A percentile compares a stretch with the other conserved stretches of the same genome.
These are phyloP conservation scores for Pythium dissimile DNA, from an alignment of 352 stramenopile genomes.

Conservation along the genomic window DNA sequence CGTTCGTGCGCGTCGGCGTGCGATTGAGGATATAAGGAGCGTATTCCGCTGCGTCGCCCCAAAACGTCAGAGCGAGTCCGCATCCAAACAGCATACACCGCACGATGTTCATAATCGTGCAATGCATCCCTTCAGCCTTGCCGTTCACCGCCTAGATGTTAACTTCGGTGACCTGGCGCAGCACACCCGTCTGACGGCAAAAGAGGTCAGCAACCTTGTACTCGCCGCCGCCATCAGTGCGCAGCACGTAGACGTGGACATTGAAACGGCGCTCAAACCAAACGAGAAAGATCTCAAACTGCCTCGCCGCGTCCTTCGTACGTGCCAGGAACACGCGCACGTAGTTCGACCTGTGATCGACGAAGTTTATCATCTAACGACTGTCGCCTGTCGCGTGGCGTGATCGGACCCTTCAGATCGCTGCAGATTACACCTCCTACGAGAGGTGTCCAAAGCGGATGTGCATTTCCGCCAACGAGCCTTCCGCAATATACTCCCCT, in stretches of 20 bases:
- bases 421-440: conserved; percentile 20
- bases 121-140: conserved; percentile 32
- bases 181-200: conserved; percentile 18
- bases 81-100: conserved; percentile 29
- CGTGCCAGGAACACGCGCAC: conserved; percentile 5
- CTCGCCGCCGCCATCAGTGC: conserved; percentile 20
- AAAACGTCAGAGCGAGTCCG: conserved; percentile 22
- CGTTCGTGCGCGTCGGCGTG: conserved; percentile 15
- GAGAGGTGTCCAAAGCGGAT: conserved; percentile 2
- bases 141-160: conserved; percentile 27
- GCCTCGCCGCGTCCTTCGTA: conserved; percentile 15
- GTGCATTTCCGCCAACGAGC: conserved; percentile 8
- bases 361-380: conserved; percentile 20
- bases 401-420: conserved; percentile 20
- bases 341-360: conserved; percentile 13
- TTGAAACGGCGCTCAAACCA: conserved; percentile 13
- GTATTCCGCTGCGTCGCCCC: conserved; percentile 25
- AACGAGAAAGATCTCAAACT: conserved; percentile 15
- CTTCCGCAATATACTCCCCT: conserved; percentile 1
- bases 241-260: conserved; percentile 1
- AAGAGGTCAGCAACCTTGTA: conserved; percentile 29
- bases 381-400: not conserved
- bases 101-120: conserved; percentile 26
- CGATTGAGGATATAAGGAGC: conserved; percentile 27
- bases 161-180: conserved; percentile 22